Evolutionary conservation across 148 eudicot species (phyloP).

Genomic region (Fallopia convolvulus): DNA sequence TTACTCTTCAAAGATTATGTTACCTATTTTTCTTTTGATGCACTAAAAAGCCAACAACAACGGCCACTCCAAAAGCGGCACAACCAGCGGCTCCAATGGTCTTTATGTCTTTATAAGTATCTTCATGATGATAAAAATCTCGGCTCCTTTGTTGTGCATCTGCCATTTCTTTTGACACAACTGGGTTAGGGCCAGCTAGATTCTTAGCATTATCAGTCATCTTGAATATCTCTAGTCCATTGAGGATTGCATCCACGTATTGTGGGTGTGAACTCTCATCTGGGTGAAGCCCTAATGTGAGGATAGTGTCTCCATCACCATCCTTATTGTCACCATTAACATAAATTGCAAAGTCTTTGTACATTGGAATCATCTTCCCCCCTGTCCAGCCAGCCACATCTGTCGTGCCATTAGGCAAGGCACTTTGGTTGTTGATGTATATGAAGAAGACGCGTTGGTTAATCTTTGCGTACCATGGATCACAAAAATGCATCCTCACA

Average conservation of each 20-base stretch:
- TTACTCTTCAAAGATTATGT: neutral
- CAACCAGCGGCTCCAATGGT: conserved; percentile 39
- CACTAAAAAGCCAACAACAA: conserved; percentile 23
- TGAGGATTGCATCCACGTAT: conserved; percentile 53
- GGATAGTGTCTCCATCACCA: conserved; percentile 17
- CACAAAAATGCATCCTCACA: conserved; percentile 75
- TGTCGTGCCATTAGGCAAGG: conserved; percentile 18
- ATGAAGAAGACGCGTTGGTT: conserved; percentile 61
- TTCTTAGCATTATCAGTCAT: conserved; percentile 40
- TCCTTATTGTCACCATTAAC: conserved; percentile 19
- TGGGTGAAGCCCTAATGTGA: conserved; percentile 51
- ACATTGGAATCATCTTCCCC: conserved; percentile 29
- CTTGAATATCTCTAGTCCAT: conserved; percentile 85
- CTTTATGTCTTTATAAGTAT: neutral
- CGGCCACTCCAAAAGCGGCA: conserved; percentile 33
- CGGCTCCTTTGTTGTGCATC: conserved; percentile 23
- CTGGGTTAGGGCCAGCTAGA: conserved; percentile 42
- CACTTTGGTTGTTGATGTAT: conserved; percentile 62
- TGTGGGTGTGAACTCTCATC: conserved; percentile 27
- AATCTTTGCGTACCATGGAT: conserved; percentile 28
- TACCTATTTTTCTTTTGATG: conserved; percentile 22
- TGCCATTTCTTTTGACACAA: conserved; percentile 23
- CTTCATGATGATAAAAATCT: conserved; percentile 4
- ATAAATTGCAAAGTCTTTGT: conserved; percentile 47
- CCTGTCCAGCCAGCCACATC: conserved; percentile 60